Base-by-base conservation (phyloP, 371 early-diverging fungal species). In the Nosema muscidifuracis region DNA sequence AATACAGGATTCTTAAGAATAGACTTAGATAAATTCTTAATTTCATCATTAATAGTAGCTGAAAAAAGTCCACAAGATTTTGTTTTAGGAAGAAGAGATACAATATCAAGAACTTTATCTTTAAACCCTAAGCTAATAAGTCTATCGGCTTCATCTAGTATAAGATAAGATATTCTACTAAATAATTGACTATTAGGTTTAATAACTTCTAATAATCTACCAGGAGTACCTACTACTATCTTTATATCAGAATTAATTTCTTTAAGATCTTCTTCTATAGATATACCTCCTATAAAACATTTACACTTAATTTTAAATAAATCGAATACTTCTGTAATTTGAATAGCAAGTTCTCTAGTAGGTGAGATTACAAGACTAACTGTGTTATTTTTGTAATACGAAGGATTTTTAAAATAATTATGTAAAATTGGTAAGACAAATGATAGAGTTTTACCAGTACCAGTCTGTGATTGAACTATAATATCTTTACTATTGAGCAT, bases 91-190 rank as follows among this genome's bases (percentile, higher is more conserved):
- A 77, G 28, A 13, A 61, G 26, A 16, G 20, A 28, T n/a, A 74
- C 18, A 13, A 79, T 69, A 18, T 67, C 22, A 24, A 67, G 6
- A 6, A 76, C 20, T 24, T 34, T 71, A 6, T 30, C 30, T 67
- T 71, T 38, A 67, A 80, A 80, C 13, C 74, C 77, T 44, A 60
- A 16, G 28, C 51, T 43, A 1, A 79, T 57, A 18, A 76, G 56
- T 51, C 73, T 86, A 83, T 97, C 98, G 1, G 95, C 96, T 84
- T 97, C 98, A 85, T 97, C 98, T 47, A 96, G 80, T 0, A 93
- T 91, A 85, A 89, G 79, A 92, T 92, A 71, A 67, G 78, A 65
- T 22, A 82, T 24, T 43, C 58, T 71, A 0, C 62, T 60, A 55
- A 70, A 70, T 20, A 67, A 56, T 34, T 79, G 67, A 55, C 67